Evolutionary conservation across 2,329 filamentous ascomycete species (phyloP).

Genomic region (Neonectria sp.): DNA sequence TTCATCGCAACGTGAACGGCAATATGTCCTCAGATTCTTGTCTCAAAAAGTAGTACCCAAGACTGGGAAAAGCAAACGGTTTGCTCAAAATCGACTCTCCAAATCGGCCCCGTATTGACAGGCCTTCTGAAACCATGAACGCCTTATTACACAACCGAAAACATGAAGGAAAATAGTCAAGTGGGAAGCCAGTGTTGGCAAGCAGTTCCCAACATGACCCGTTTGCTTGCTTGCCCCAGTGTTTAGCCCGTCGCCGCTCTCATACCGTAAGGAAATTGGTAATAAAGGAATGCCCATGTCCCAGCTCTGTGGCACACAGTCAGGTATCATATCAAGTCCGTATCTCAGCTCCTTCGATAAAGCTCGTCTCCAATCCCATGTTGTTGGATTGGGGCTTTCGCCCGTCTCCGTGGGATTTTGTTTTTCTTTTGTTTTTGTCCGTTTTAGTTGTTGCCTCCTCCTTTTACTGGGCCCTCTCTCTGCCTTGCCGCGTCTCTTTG

Average conservation of each 20-base stretch:
- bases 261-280: conserved; percentile 22
- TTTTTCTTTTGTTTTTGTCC: conserved; percentile 9
- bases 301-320: conserved; percentile 21
- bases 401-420: neutral
- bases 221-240: neutral
- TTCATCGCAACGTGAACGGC: conserved; percentile 2
- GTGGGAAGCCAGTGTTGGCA: neutral
- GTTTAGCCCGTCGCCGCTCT: conserved; percentile 9
- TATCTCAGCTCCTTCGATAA: conserved; percentile 1
- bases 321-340: conserved; percentile 29
- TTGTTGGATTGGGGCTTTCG: neutral
- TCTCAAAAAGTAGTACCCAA: conserved; percentile 12
- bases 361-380: conserved; percentile 20
- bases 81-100: conserved; percentile 19
- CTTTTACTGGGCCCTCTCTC: conserved; percentile 4
- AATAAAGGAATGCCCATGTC: conserved; percentile 28
- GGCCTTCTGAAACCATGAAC: conserved; percentile 16
- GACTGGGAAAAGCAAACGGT: conserved; percentile 4
- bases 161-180: conserved; percentile 4
- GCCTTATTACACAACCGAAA: conserved; percentile 17
- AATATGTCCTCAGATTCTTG: neutral
- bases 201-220: conserved; percentile 1
- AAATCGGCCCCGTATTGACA: conserved; percentile 16
- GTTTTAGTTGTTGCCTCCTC: neutral
- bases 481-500: neutral